Evolutionary conservation across 2,329 filamentous ascomycete genomes (phyloP).

Genomic region (Cyphellophora attinorum): DNA sequence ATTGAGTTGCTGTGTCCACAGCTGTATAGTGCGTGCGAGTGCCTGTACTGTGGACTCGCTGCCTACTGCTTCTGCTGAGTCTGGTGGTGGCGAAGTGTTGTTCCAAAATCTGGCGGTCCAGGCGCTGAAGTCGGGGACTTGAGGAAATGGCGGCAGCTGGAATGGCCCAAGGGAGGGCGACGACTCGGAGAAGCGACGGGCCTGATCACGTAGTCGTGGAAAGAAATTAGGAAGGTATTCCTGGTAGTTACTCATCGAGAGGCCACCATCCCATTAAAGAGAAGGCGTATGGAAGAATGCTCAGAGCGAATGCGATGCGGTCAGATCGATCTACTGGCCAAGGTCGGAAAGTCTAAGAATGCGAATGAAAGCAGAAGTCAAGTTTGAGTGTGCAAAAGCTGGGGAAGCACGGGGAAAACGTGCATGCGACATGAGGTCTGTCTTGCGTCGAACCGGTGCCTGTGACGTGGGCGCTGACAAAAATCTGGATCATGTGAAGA

Average conservation of each 20-base stretch:
- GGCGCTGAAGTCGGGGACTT: constrained; percentile 13
- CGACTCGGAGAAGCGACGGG: constrained; percentile 27
- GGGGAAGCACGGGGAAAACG: too few species aligned
- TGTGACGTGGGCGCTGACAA: too few species aligned
- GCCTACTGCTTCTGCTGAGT: constrained; percentile 9
- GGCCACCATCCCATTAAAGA: too few species aligned
- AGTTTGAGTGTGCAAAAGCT: too few species aligned
- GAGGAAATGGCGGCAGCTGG: constrained; percentile 17
- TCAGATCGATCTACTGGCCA: too few species aligned
- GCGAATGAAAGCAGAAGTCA: too few species aligned
- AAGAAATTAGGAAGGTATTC: constrained; percentile 1
- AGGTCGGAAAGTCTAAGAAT: too few species aligned
- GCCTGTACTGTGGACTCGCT: constrained; percentile 17
- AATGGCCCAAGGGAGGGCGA: constrained; percentile 17
- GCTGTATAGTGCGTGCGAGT: constrained; percentile 16
- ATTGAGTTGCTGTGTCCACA: constrained; percentile 19
- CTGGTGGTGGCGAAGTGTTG: constrained; percentile 11
- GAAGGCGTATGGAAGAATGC: too few species aligned
- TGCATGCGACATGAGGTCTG: too few species aligned
- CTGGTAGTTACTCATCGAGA: constrained; percentile 1
- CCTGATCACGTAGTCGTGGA: constrained; percentile 18
- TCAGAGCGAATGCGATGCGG: too few species aligned
- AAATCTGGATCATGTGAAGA: too few species aligned
- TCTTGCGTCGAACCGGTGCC: too few species aligned
- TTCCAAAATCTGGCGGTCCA: constrained; percentile 18